Conservation (phyloP, 805 yeast genomes). For the Nakazawaea populi region DNA sequence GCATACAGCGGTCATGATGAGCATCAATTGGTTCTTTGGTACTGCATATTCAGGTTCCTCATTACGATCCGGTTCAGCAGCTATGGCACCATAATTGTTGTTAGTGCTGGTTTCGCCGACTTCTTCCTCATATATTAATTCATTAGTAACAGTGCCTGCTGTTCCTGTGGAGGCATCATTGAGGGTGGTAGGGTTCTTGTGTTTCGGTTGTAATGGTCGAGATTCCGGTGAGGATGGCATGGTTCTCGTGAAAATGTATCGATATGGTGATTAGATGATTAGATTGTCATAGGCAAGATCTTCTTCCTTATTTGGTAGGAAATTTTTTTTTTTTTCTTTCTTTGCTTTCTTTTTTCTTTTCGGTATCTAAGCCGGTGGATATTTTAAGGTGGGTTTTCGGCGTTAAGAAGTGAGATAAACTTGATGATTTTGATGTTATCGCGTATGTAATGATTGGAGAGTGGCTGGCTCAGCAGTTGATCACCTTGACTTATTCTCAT, state of each 20-base stretch:
- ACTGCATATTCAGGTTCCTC: slow-evolving; percentile 5
- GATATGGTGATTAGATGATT: too few relatives aligned
- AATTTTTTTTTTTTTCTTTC: too few relatives aligned
- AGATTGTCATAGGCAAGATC: too few relatives aligned
- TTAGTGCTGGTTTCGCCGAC: not conserved
- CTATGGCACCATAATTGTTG: not conserved
- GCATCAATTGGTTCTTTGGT: slow-evolving; percentile 1
- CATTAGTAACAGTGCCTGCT: slow-evolving; percentile 13
- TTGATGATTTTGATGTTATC: too few relatives aligned
- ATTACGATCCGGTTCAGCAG: not conserved
- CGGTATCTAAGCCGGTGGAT: too few relatives aligned
- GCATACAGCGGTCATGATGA: slow-evolving; percentile 11
- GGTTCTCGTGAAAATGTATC: not conserved
- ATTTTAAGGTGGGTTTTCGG: too few relatives aligned
- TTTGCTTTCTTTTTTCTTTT: too few relatives aligned
- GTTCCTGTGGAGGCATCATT: slow-evolving; percentile 12
- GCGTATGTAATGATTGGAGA: too few relatives aligned
- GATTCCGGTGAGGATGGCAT: not conserved
- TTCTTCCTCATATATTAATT: slow-evolving; percentile 8
- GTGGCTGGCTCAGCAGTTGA: too few relatives aligned
- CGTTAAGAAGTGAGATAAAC: too few relatives aligned
- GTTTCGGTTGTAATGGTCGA: not conserved
- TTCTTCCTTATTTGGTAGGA: too few relatives aligned
- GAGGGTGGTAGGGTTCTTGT: not conserved
- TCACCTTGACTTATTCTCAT: too few relatives aligned